Percentiles rank a stretch among this genome's conserved stretches.
phyloP scores from a whole-genome alignment of 2,329 filamentous ascomycete species.

The Arthrobotrys entomopaga region DNA sequence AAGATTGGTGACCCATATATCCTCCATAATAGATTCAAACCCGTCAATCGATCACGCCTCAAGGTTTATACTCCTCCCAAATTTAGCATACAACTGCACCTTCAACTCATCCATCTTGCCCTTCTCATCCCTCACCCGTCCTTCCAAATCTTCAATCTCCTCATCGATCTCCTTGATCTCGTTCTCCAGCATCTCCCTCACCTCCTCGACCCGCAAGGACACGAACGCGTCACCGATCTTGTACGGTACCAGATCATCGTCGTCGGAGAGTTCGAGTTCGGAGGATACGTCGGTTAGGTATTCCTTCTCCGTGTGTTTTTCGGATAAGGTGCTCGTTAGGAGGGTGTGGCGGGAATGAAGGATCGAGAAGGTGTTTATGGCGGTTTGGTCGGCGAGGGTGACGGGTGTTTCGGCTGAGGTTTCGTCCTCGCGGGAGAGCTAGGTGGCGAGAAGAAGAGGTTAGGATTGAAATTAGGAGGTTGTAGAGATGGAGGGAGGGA shows the following conservation, averaged over 20 bases:
- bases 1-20: too few species aligned
- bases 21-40: too few species aligned
- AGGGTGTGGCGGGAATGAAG: conserved; percentile 80
- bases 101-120: conserved; percentile 93
- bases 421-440: conserved; percentile 97
- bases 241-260: conserved; percentile 95
- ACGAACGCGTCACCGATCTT: conserved; percentile 97
- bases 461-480: conserved; percentile 20
- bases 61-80: conserved; percentile 92
- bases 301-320: conserved; percentile 87
- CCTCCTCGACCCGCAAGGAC: conserved; percentile 81
- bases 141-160: conserved; percentile 79
- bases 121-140: conserved; percentile 76
- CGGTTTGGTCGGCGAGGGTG: conserved; percentile 95
- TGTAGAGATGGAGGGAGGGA: neutral
- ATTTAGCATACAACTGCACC: conserved; percentile 90
- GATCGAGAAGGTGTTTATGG: conserved; percentile 97
- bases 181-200: conserved; percentile 81
- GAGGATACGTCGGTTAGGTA: conserved; percentile 91
- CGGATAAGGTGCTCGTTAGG: conserved; percentile 21
- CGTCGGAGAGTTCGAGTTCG: conserved; percentile 92
- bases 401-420: conserved; percentile 84
- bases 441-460: neutral
- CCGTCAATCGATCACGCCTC: conserved; percentile 26
- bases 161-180: conserved; percentile 79